A percentile compares a stretch with the other conserved stretches of the same genome.
Evolutionary conservation across 148 eudicot genomes (phyloP).

Genomic region (Amaranthus cruentus): DNA sequence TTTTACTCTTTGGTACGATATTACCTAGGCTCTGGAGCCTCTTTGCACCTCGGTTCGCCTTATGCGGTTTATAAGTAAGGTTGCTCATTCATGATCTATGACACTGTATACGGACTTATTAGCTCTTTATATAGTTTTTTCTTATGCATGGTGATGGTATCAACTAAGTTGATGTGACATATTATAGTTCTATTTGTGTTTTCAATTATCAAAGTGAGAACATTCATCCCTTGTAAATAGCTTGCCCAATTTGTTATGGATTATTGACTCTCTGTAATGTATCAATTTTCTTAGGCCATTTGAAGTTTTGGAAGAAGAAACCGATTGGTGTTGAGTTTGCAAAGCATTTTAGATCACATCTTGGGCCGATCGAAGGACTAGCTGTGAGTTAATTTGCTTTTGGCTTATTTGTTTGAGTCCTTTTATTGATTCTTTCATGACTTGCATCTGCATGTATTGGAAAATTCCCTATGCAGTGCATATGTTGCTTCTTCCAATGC

Average conservation of each 20-base stretch:
- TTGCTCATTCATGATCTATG: neutral
- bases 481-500: neutral
- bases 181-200: neutral
- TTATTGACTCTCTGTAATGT: slow-evolving; percentile 8
- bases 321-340: slow-evolving; percentile 91
- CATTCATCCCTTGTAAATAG: neutral
- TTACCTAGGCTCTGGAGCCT: no score
- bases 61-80: no score
- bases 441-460: neutral
- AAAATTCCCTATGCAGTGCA: neutral
- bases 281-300: slow-evolving; percentile 52
- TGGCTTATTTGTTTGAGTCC: neutral
- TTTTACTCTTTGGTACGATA: no score
- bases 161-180: neutral
- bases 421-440: slow-evolving; percentile 10
- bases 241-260: neutral
- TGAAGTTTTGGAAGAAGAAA: slow-evolving; percentile 99
- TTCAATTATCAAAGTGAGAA: neutral
- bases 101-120: neutral
- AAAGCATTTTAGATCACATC: slow-evolving; percentile 93
- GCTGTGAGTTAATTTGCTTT: slow-evolving; percentile 60
- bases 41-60: no score
- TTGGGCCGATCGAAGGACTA: slow-evolving; percentile 94
- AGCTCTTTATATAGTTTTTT: neutral
- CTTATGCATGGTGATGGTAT: neutral